Evolutionary conservation across 1,139 yeast species (phyloP).

Genomic region (Zygosaccharomyces pseudobailii): DNA sequence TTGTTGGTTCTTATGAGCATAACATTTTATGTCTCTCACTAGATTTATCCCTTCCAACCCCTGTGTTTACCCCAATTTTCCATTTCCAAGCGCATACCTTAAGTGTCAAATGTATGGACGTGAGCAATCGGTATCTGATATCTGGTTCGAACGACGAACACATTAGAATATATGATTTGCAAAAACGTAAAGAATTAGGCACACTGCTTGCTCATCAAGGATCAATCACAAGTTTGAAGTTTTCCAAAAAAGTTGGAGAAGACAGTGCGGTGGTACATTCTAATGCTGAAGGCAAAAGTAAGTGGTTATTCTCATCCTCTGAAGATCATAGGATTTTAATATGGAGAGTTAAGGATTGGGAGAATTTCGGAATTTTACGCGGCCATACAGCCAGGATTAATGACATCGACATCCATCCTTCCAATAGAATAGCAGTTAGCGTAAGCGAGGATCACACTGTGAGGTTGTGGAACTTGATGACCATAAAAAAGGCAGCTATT

Average conservation of each 20-base stretch:
- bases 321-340: conserved; percentile 87
- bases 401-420: conserved; percentile 84
- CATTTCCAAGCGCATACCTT: conserved; percentile 93
- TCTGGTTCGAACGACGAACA: conserved; percentile 97
- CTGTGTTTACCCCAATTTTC: conserved; percentile 86
- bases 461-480: conserved; percentile 93
- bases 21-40: conserved; percentile 80
- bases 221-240: conserved; percentile 69
- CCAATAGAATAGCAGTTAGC: conserved; percentile 87
- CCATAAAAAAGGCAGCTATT: conserved; percentile 90
- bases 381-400: conserved; percentile 77
- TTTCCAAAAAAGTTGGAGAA: conserved; percentile 40
- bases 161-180: conserved; percentile 88
- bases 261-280: conserved; percentile 22
- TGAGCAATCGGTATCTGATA: conserved; percentile 78
- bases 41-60: conserved; percentile 43
- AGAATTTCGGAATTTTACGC: conserved; percentile 76
- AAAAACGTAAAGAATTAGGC: conserved; percentile 90
- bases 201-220: conserved; percentile 88
- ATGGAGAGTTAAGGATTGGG: conserved; percentile 99
- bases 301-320: conserved; percentile 87
- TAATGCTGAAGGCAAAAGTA: conserved; percentile 40
- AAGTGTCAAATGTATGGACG: conserved; percentile 79
- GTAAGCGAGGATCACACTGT: conserved; percentile 82
- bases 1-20: conserved; percentile 96